These are phyloP conservation scores for Globisporangium viniferum DNA, from an alignment of 352 stramenopile genomes.

Conservation along the genomic window DNA sequence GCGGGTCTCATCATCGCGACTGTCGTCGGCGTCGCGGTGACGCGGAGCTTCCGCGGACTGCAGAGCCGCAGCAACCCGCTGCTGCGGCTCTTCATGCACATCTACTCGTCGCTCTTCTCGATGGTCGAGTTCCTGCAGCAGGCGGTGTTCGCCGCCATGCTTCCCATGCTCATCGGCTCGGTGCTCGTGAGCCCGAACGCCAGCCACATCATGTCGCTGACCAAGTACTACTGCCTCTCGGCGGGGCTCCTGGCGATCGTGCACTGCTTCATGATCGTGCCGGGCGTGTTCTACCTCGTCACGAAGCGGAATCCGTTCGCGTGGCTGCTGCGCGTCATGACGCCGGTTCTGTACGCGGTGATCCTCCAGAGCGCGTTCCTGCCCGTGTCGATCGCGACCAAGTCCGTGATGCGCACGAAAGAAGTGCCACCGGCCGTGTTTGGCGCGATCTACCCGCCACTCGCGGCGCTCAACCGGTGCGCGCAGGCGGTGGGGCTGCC, in stretches of 20 bases:
- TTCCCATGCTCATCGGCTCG: conserved; percentile 46
- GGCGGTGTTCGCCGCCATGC: conserved; percentile 38
- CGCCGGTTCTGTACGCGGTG: conserved; percentile 46
- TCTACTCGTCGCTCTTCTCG: conserved; percentile 54
- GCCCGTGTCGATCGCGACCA: conserved; percentile 49
- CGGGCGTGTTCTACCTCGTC: conserved; percentile 42
- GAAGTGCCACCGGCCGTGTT: conserved; percentile 54
- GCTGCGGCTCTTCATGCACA: conserved; percentile 52
- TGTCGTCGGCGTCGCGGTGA: conserved; percentile 16
- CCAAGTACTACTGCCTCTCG: conserved; percentile 41
- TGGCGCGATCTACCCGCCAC: conserved; percentile 52
- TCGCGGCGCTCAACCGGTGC: conserved; percentile 50
- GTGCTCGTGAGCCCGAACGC: conserved; percentile 36
- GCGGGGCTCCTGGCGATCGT: conserved; percentile 22
- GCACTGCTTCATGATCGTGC: conserved; percentile 44
- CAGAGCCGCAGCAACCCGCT: conserved; percentile 50
- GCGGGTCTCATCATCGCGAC: conserved; percentile 50
- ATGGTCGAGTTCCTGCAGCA: conserved; percentile 62
- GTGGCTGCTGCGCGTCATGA: conserved; percentile 43
- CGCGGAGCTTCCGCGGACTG: conserved; percentile 17
- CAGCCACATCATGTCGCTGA: conserved; percentile 29
- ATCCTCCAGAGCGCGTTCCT: conserved; percentile 45
- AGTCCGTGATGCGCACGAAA: conserved; percentile 45
- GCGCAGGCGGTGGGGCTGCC: conserved; percentile 44
- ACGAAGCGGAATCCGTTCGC: conserved; percentile 54